A percentile compares a stretch with the other conserved stretches of the same genome.
These are phyloP conservation scores for Fistulina hepatica DNA, from an alignment of 1,284 basidiomycete genomes.

Conservation along the genomic window DNA sequence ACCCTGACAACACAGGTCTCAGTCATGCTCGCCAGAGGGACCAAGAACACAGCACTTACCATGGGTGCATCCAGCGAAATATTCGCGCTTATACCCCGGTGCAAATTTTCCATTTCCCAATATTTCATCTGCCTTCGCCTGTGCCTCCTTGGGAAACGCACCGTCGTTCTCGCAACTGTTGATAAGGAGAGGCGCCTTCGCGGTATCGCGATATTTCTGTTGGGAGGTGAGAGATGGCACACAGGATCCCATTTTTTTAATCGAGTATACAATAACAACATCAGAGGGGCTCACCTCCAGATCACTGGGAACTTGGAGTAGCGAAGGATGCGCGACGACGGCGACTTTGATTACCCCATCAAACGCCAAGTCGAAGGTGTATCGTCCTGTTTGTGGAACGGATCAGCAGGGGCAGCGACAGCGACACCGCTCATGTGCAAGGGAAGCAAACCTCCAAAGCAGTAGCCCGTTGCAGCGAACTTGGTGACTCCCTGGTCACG, in stretches of 20 bases:
- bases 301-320: conserved; percentile 48
- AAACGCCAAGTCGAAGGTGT: conserved; percentile 57
- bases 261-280: conserved; percentile 1
- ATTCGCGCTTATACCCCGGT: conserved; percentile 45
- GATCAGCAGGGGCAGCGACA: not conserved
- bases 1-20: conserved; percentile 27
- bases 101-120: conserved; percentile 42
- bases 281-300: conserved; percentile 37
- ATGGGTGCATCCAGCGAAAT: conserved; percentile 46
- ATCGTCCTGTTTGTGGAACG: conserved; percentile 23
- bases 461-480: conserved; percentile 22
- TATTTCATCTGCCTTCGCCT: conserved; percentile 41
- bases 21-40: conserved; percentile 29
- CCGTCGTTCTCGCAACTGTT: conserved; percentile 48
- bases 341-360: conserved; percentile 43
- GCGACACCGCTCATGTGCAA: not conserved
- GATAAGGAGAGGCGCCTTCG: conserved; percentile 50
- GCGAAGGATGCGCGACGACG: conserved; percentile 55
- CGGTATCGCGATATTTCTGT: no score
- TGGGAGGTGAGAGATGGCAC: no score
- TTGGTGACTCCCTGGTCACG: conserved; percentile 17
- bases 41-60: conserved; percentile 56
- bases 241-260: not conserved
- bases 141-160: conserved; percentile 38
- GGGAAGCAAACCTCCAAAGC: conserved; percentile 25